Evolutionary conservation across 192 early-diverging fungal genomes (phyloP).

Genomic region (Umbelopsis ramanniana): DNA sequence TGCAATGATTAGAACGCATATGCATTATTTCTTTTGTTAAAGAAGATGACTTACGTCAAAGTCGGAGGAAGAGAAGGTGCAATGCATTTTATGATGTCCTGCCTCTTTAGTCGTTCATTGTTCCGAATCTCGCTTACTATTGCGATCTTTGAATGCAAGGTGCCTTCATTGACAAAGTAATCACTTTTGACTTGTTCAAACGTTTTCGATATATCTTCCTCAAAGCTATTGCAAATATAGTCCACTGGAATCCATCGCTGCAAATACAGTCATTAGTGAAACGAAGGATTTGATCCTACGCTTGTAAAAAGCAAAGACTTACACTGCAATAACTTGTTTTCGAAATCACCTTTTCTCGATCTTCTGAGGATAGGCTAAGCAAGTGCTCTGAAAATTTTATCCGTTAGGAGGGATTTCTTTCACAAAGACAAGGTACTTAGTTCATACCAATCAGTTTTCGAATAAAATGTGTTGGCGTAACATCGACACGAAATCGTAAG

Average conservation of each 20-base stretch:
- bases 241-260: constrained; percentile 47
- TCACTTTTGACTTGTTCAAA: constrained; percentile 21
- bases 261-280: background rate
- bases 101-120: constrained; percentile 37
- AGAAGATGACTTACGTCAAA: constrained; percentile 29
- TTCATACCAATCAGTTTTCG: constrained; percentile 44
- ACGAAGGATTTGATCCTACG: background rate
- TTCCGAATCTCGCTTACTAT: constrained; percentile 50
- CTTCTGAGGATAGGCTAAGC: constrained; percentile 20
- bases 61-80: constrained; percentile 32
- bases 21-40: background rate
- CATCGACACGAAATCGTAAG: constrained; percentile 49
- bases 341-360: constrained; percentile 10
- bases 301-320: background rate
- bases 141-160: constrained; percentile 32
- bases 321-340: constrained; percentile 33
- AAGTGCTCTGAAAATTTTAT: constrained; percentile 24
- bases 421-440: background rate
- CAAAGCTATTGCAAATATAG: constrained; percentile 41
- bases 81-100: constrained; percentile 35
- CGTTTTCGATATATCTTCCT: constrained; percentile 32
- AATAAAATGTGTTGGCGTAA: constrained; percentile 45
- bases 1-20: background rate
- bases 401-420: background rate
- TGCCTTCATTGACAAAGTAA: constrained; percentile 9